Conservation (phyloP, 352 stramenopile species). For the Vaucheria bursata region DNA sequence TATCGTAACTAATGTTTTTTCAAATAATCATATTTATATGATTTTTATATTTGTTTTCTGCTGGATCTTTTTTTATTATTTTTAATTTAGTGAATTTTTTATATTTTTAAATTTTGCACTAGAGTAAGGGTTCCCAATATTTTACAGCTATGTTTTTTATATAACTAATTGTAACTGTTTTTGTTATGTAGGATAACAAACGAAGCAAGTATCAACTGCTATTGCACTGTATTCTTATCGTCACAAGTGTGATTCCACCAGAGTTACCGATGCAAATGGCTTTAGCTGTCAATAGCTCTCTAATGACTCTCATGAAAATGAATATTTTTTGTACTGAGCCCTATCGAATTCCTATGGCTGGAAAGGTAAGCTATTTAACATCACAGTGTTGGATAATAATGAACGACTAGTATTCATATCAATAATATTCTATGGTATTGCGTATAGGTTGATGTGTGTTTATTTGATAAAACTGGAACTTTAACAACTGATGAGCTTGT, state of each 20-base stretch:
- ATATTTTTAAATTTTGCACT: no score
- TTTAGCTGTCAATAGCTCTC: constrained; percentile 94
- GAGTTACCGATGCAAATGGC: constrained; percentile 98
- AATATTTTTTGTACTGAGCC: constrained; percentile 66
- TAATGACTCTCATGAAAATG: constrained; percentile 94
- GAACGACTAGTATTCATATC: background rate
- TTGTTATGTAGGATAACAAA: constrained; percentile 38
- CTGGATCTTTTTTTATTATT: no score
- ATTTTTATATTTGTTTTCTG: no score
- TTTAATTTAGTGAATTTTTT: no score
- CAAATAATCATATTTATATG: no score
- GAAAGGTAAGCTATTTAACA: constrained; percentile 58
- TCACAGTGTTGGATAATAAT: background rate
- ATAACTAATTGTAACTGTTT: no score
- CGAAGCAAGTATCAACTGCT: constrained; percentile 81
- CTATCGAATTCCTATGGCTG: constrained; percentile 95
- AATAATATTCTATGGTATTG: background rate
- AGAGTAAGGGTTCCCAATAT: no score
- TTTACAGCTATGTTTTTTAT: no score
- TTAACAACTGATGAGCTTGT: constrained; percentile 97
- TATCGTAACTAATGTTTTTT: no score
- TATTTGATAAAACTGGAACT: constrained; percentile 99
- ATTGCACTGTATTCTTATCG: constrained; percentile 97
- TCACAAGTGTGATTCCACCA: constrained; percentile 98
- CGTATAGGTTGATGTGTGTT: constrained; percentile 76